A percentile compares a stretch with the other conserved stretches of the same genome.
These are phyloP conservation scores for Hemileia vastatrix DNA, from an alignment of 1,284 basidiomycete species.

Conservation along the genomic window DNA sequence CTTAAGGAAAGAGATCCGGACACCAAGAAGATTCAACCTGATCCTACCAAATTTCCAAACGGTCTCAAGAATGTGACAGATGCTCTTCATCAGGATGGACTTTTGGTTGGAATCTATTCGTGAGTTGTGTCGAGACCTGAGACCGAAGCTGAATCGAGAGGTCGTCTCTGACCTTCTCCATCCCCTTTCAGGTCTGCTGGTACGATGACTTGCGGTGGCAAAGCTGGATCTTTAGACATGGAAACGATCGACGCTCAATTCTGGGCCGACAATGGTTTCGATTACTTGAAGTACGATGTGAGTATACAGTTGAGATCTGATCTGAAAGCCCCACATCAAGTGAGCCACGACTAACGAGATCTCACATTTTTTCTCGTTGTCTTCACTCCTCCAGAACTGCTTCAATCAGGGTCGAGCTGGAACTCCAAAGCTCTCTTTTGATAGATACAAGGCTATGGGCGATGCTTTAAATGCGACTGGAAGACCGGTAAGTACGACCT, in stretches of 20 bases:
- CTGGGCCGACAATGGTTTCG: not conserved
- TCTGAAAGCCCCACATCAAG: too few species aligned
- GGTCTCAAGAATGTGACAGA: constrained; percentile 48
- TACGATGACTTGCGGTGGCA: constrained; percentile 25
- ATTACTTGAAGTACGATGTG: not conserved
- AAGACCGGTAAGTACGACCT: constrained; percentile 4
- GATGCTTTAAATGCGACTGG: constrained; percentile 48
- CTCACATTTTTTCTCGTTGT: not conserved
- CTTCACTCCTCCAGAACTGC: constrained; percentile 14
- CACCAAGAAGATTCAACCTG: constrained; percentile 36
- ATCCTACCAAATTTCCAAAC: constrained; percentile 48
- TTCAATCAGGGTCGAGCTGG: constrained; percentile 49
- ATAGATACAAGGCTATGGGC: constrained; percentile 50
- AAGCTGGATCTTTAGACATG: constrained; percentile 25
- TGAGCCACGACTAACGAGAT: too few species aligned
- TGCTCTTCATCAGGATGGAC: constrained; percentile 47
- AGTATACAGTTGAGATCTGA: not conserved
- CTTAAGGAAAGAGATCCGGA: constrained; percentile 30
- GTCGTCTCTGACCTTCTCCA: not conserved
- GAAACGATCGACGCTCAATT: constrained; percentile 26
- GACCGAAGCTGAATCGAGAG: constrained; percentile 49
- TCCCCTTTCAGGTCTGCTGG: constrained; percentile 20
- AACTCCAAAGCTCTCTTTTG: constrained; percentile 46
- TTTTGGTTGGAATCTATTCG: constrained; percentile 51
- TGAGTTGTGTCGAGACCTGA: constrained; percentile 49